phyloP scores from a whole-genome alignment of 2,329 filamentous ascomycete genomes.

The Ilyonectria mors-panacis region DNA sequence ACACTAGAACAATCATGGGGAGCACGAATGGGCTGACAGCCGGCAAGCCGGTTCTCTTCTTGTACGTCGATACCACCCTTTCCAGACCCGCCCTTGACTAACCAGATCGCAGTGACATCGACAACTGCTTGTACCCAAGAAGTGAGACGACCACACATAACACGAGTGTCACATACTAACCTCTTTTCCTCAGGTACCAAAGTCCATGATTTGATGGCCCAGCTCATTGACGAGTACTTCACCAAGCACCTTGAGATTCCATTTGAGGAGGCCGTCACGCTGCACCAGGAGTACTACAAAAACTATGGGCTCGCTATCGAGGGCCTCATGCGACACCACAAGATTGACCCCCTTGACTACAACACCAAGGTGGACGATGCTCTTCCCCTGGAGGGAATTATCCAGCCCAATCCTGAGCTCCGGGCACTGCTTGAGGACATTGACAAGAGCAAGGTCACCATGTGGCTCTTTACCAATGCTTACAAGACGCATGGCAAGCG shows the following conservation, averaged over 20 bases:
- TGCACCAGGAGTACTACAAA: constrained; percentile 94
- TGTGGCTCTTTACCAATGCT: constrained; percentile 98
- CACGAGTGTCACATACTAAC: constrained; percentile 27
- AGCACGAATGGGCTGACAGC: constrained; percentile 53
- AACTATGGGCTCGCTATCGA: constrained; percentile 98
- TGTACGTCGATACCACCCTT: constrained; percentile 49
- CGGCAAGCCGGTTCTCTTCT: constrained; percentile 60
- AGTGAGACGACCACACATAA: constrained; percentile 66
- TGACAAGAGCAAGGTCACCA: constrained; percentile 84
- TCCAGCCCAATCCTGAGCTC: constrained; percentile 83
- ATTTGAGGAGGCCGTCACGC: constrained; percentile 82
- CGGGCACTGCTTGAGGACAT: constrained; percentile 85
- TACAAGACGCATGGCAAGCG: constrained; percentile 90
- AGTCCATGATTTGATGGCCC: constrained; percentile 90
- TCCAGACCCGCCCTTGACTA: constrained; percentile 15
- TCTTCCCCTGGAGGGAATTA: constrained; percentile 86
- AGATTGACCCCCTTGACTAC: constrained; percentile 95
- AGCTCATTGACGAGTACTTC: constrained; percentile 80
- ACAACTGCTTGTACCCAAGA: constrained; percentile 96
- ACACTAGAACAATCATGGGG: constrained; percentile 47
- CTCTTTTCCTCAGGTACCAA: constrained; percentile 70
- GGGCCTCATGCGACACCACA: constrained; percentile 92
- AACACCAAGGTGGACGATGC: constrained; percentile 96
- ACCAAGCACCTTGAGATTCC: constrained; percentile 80
- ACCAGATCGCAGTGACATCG: constrained; percentile 83